Conservation (phyloP, 2,329 filamentous ascomycete species). For the Chlorencoelia australis region DNA sequence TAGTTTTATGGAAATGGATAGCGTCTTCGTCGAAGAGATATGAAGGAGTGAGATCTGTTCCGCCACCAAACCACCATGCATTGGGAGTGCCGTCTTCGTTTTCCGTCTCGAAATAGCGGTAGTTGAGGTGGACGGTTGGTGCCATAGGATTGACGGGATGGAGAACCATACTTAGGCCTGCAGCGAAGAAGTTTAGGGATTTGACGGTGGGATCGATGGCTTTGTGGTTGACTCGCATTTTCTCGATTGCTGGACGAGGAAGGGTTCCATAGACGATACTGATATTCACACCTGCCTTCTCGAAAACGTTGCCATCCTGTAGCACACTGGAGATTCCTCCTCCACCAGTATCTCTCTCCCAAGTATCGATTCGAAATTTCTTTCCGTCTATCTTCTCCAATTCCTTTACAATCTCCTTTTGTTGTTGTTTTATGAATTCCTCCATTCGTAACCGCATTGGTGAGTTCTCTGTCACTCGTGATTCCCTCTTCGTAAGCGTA, state of each 20-base stretch:
- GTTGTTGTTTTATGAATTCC: slow-evolving; percentile 86
- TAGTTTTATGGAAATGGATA: slow-evolving; percentile 87
- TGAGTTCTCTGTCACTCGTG: slow-evolving; percentile 63
- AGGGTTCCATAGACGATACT: slow-evolving; percentile 90
- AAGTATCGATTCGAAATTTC: slow-evolving; percentile 74
- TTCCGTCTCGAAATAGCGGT: slow-evolving; percentile 95
- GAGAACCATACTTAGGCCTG: slow-evolving; percentile 83
- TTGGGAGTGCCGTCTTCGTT: slow-evolving; percentile 71
- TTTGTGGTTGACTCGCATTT: slow-evolving; percentile 94
- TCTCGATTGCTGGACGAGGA: slow-evolving; percentile 75
- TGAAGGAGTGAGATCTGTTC: slow-evolving; percentile 82
- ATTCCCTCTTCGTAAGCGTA: slow-evolving; percentile 67
- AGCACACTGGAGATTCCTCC: slow-evolving; percentile 91
- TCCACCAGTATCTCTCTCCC: slow-evolving; percentile 79
- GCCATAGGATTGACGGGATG: slow-evolving; percentile 95
- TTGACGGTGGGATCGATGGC: slow-evolving; percentile 71
- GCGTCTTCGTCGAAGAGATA: slow-evolving; percentile 97
- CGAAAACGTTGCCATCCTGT: slow-evolving; percentile 93
- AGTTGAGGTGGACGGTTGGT: slow-evolving; percentile 95
- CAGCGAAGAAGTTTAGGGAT: slow-evolving; percentile 87
- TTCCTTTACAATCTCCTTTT: slow-evolving; percentile 74
- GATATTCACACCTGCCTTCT: slow-evolving; percentile 94
- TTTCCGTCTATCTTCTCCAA: slow-evolving; percentile 77
- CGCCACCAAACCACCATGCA: slow-evolving; percentile 97
- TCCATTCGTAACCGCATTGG: slow-evolving; percentile 99